Base-by-base conservation (phyloP, 2,329 filamentous ascomycete species). In the Colletotrichum liriopes region DNA sequence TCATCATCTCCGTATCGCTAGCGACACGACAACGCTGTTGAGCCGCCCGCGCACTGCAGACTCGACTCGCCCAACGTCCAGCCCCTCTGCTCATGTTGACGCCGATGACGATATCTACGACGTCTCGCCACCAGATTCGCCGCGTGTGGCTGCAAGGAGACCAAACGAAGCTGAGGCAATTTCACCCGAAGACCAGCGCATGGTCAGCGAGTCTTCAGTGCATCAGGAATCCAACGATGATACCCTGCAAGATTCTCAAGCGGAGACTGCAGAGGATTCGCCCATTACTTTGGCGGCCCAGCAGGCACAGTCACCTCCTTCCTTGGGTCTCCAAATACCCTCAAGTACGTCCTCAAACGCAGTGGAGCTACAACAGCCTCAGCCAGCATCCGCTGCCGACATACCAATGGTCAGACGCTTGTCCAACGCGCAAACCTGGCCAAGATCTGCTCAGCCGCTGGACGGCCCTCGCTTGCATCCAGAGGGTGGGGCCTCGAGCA, bases 391-490 rank as follows among this genome's bases (percentile, higher is more conserved):
- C 43, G 61, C 61, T n/a, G 61, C 65, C 32, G 72, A 64, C n/a
- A 49, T 61, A 14, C 61, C 71, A 7, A 18, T 60, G 74, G 7
- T 77, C 74, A 79, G 77, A 72, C 78, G 80, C 23, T 58, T 81
- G 37, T 82, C 81, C 23, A 83, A 81, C 71, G 78, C 83, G 16
- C 79, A 80, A 73, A 88, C 87, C 11, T 89, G 88, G 87, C 87
- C 88, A 32, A 81, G 79, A 23, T 78, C 75, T 26, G 78, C 79
- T 18, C 79, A 79, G 43, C 76, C 68, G 29, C 60, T 71, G 35
- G 63, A 76, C 6, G 23, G 62, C 71, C 18, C 43, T 18, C 41
- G 58, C 5, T 26, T 43, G 23, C 54, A 32, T 32, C 35, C 58
- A 32, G 23, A 54, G 49, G 51, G 12, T 16, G 49, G 18, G 14